Percentiles rank a stretch among this genome's conserved stretches.
Evolutionary conservation across 139 green algal species (phyloP).

Genomic region (Chlorella sp.): DNA sequence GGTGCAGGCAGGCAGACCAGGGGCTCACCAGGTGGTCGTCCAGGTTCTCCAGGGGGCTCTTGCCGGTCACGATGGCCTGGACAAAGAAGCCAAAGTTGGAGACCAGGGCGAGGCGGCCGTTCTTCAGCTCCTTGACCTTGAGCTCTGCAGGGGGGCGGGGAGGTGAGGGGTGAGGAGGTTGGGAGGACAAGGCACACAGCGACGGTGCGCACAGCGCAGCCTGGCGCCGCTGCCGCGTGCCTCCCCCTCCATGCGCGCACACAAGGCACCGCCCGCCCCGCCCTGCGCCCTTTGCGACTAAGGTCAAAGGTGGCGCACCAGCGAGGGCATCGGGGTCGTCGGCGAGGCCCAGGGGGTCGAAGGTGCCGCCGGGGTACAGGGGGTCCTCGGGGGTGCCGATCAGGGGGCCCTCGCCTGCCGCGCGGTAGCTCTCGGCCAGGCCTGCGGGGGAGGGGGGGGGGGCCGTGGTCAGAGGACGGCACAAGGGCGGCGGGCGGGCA

Average conservation of each 20-base stretch:
- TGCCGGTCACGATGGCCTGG: constrained; percentile 75
- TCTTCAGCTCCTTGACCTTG: constrained; percentile 95
- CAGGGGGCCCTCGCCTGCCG: constrained; percentile 52
- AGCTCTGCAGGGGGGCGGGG: constrained; percentile 47
- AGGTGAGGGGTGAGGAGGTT: too few relatives aligned
- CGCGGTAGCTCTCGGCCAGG: constrained; percentile 77
- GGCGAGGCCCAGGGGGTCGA: constrained; percentile 94
- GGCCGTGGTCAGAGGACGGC: too few relatives aligned
- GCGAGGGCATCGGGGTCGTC: constrained; percentile 81
- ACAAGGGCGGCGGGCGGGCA: too few relatives aligned
- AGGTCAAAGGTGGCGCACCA: too few relatives aligned
- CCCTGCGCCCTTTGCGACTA: too few relatives aligned
- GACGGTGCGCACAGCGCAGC: too few relatives aligned
- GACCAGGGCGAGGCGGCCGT: constrained; percentile 89
- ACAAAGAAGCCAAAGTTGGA: constrained; percentile 81
- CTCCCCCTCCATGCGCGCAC: too few relatives aligned
- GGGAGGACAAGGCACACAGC: too few relatives aligned
- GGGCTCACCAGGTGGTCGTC: constrained; percentile 30
- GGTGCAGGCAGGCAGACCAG: background rate
- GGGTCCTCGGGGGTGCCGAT: constrained; percentile 47
- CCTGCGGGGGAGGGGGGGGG: too few relatives aligned
- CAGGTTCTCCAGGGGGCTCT: constrained; percentile 76
- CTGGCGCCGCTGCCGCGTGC: too few relatives aligned
- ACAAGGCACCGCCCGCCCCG: too few relatives aligned
- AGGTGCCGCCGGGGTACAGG: constrained; percentile 79